Evolutionary conservation across 345 rosid genomes (phyloP).

Genomic region (Boechera retrofracta): DNA sequence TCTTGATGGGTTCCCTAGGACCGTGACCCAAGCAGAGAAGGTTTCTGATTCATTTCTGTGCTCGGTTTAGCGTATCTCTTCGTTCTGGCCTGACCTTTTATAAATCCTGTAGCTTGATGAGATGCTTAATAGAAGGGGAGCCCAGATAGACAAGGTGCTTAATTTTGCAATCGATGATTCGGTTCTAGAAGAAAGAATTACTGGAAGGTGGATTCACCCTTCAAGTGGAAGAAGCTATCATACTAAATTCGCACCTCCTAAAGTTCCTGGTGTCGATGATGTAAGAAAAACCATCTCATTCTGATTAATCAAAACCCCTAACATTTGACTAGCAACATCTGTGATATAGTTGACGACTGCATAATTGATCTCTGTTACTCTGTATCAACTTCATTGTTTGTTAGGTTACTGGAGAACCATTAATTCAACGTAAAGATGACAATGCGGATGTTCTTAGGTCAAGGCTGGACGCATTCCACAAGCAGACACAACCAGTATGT

Average conservation of each 20-base stretch:
- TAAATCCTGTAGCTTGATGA: conserved; percentile 69
- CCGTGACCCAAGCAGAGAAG: conserved; percentile 90
- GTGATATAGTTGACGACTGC: not conserved
- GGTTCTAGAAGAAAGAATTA: conserved; percentile 92
- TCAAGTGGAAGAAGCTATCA: conserved; percentile 94
- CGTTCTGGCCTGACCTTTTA: not conserved
- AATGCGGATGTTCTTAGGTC: conserved; percentile 87
- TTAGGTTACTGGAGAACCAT: conserved; percentile 87
- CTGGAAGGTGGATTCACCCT: conserved; percentile 98
- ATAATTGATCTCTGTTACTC: not conserved
- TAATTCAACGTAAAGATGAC: conserved; percentile 94
- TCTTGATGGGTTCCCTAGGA: conserved; percentile 96
- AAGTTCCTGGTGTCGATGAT: conserved; percentile 82
- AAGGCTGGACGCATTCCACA: conserved; percentile 88
- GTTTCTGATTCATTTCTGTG: conserved; percentile 37
- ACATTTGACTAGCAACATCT: not conserved
- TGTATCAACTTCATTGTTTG: conserved; percentile 21
- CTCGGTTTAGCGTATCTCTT: not conserved
- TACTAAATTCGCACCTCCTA: conserved; percentile 85
- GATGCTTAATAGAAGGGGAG: conserved; percentile 86
- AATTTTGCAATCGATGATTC: conserved; percentile 89
- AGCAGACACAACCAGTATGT: conserved; percentile 83
- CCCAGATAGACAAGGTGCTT: conserved; percentile 77
- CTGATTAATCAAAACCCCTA: not conserved
- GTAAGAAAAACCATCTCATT: conserved; percentile 52